Base-by-base conservation (phyloP, 1,284 basidiomycete genomes). In the Cystobasidiaceae sp. region DNA sequence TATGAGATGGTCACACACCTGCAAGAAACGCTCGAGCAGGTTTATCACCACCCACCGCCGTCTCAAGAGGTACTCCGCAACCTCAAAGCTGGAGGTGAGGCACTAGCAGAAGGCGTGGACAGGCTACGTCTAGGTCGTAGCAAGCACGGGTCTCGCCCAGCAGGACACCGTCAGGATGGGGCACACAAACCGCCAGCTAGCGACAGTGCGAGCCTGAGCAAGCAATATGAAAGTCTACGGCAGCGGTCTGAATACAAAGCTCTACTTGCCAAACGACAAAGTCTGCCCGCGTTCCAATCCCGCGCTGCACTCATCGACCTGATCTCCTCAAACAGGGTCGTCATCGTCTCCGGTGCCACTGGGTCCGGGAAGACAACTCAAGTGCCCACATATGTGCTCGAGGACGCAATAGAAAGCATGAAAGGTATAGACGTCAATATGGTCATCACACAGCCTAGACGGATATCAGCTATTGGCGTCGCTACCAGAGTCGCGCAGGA, bases 301-400 rank as follows among this genome's bases (percentile, higher is more conserved):
- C 83, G 82, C 70, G 80, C 83, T 23, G 79, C 82, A 19, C 90
- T 97, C 72, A 77, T 89, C 45, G 68, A 78, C 3, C 76, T 82
- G 23, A 78, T 96, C 17, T 79, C 82, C 34, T 77, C 74, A 2
- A 84, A 84, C 70, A 81, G 86, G 46, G 89, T 89, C 3, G 82
- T 90, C 0, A 83, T 93, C 0, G 87, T 94, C 0, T 86, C 91
- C 1, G 89, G 90, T 60, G 88, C 93, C 74, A 83, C 82, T 6
- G 90, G 93, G 60, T 91, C 88, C 68, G 93, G 93, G 33, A 97
- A 97, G 76, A 92, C 89, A 2, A 90, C 88, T 0, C 88, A 89
- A 76, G 76, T 73, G 2, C 72, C 73, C 0, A 60, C 69, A 7
- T 73, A 70, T 54, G 70, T 78, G n/a, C 71, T 78, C 33, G 93